Conservation (phyloP, 495 filamentous ascomycete species). For the Geoglossum glabrum region DNA sequence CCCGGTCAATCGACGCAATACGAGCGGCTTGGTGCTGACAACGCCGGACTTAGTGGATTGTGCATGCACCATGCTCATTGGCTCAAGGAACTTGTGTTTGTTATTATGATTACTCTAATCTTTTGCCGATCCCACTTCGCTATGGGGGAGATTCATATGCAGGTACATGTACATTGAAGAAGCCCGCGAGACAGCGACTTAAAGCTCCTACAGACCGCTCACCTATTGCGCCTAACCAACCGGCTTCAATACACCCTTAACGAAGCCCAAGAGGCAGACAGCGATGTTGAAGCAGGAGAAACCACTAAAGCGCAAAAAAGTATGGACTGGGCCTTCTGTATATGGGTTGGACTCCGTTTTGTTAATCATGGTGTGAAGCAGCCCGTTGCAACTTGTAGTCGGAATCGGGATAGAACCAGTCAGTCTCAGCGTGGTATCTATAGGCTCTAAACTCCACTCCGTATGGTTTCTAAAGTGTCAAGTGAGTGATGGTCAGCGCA, state of each 20-base stretch:
- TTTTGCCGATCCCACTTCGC: not conserved
- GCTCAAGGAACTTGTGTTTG: not conserved
- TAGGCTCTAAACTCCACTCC: slow-evolving; percentile 93
- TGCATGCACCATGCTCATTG: too few relatives aligned
- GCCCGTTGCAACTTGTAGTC: slow-evolving; percentile 46
- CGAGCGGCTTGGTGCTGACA: too few relatives aligned
- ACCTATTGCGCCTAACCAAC: not conserved
- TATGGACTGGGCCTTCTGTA: not conserved
- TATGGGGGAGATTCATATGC: not conserved
- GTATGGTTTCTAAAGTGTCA: slow-evolving; percentile 50
- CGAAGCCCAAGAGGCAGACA: not conserved
- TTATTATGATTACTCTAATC: not conserved
- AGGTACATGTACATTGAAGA: not conserved
- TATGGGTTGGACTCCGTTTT: not conserved
- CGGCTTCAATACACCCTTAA: not conserved
- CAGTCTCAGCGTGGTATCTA: slow-evolving; percentile 51
- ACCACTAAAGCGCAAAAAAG: not conserved
- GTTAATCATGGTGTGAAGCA: not conserved
- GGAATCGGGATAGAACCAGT: slow-evolving; percentile 67
- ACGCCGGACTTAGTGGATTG: too few relatives aligned
- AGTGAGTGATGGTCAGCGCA: not conserved
- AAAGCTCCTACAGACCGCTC: not conserved
- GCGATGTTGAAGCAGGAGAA: not conserved
- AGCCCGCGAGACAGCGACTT: not conserved
- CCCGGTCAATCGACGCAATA: too few relatives aligned